Evolutionary conservation across 1,284 basidiomycete species (phyloP), one percentile per base, ranked within the genome.

Genomic region (Sanguinoderma infundibulare): DNA sequence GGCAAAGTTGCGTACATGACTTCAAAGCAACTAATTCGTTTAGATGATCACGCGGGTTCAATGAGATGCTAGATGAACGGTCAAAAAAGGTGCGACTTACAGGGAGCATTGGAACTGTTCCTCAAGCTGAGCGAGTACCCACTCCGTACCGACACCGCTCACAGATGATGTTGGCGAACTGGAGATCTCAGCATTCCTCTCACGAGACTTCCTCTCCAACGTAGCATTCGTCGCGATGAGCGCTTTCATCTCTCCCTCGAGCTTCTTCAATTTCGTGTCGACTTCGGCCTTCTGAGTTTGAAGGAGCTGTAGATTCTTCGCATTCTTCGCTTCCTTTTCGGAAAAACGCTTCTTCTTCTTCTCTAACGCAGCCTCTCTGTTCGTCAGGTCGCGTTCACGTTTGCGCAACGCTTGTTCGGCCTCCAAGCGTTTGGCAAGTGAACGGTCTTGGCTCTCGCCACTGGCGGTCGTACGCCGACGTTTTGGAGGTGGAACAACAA

Each of bases 61-160:
- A n/a, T 35, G 26, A 26, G 34, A 26, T 46, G 12, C 10, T 47
- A 38, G 36, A 49, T 58, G 55, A 50, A 58, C 55, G 59, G 28
- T 60, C 49, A 60, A 30, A 26, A 59, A 36, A 14, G 39, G 15
- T 15, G 5, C 8, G 17, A 64, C 83, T 67, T 70, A 86, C 84
- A 84, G 65, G 38, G 83, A 72, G 72, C 83, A 87, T 5, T 69
- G 72, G 50, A 85, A 88, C 70, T 84, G 79, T 46, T 87, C 85
- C 65, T 89, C 86, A 0, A 89, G 75, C 57, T 84, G 79, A 14
- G 74, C 75, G 32, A 66, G 53, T 15, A 61, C 35, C 57, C 63
- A 87, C 68, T 32, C 74, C 32, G 32, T 35, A 36, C 20, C 49
- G 17, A 51, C 28, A 20, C 49, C 34, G 49, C 20, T 12, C 14